Evolutionary conservation across 352 stramenopile genomes (phyloP).

Genomic region (Aphanomyces stellatus): DNA sequence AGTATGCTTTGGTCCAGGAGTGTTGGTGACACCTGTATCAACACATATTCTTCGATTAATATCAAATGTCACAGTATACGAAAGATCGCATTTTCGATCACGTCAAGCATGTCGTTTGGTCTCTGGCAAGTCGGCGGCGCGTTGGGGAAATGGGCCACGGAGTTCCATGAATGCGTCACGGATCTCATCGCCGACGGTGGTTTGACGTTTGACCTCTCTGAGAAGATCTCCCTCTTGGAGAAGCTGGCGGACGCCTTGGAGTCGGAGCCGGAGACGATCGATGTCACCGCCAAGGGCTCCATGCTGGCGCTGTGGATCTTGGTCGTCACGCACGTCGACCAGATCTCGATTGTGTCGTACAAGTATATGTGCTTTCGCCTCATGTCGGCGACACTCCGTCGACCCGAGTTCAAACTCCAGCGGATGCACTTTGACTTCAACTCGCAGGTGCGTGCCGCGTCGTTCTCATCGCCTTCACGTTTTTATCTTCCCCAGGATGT

Average conservation of each 20-base stretch:
- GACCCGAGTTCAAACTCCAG: background rate
- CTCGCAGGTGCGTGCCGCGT: background rate
- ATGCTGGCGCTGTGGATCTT: constrained; percentile 12
- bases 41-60: too few species aligned
- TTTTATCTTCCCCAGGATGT: background rate
- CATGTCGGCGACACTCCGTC: background rate
- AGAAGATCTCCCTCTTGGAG: constrained; percentile 2
- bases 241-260: background rate
- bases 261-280: background rate
- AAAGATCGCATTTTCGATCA: background rate
- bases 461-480: background rate
- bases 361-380: constrained; percentile 12
- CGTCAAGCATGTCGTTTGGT: too few species aligned
- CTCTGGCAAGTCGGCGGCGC: background rate
- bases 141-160: background rate
- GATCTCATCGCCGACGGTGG: constrained; percentile 12
- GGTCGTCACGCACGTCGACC: background rate
- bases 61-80: background rate
- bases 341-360: background rate
- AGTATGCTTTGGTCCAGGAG: too few species aligned
- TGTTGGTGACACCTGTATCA: too few species aligned
- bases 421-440: constrained; percentile 14
- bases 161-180: background rate
- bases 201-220: background rate
- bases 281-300: background rate